Conservation (phyloP, 176 grass and related monocot species). For the Puya raimondii region DNA sequence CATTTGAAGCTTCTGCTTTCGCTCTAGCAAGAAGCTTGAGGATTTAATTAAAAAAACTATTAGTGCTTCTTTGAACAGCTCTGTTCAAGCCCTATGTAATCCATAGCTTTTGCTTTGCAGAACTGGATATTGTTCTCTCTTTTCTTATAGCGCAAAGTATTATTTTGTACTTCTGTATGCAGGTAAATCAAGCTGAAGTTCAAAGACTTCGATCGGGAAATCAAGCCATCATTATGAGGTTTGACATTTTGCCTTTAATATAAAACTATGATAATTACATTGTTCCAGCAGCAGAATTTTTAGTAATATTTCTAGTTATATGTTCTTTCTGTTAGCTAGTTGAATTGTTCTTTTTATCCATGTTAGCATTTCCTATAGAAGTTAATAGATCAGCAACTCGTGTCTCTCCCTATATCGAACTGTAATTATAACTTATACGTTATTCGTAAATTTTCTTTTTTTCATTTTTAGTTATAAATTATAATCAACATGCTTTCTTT, state of each 20-base stretch:
- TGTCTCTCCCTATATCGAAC: too few species aligned
- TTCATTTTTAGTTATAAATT: too few species aligned
- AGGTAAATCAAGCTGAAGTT: conserved; percentile 56
- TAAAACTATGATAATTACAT: conserved; percentile 14
- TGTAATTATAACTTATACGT: too few species aligned
- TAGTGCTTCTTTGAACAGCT: too few species aligned
- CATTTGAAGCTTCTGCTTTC: too few species aligned
- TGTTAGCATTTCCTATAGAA: too few species aligned
- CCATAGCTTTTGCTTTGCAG: neutral
- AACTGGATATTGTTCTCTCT: conserved; percentile 1
- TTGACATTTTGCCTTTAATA: conserved; percentile 20
- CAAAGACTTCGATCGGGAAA: conserved; percentile 39
- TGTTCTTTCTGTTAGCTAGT: neutral
- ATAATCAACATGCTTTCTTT: too few species aligned
- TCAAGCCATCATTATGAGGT: conserved; percentile 57
- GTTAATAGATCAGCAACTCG: too few species aligned
- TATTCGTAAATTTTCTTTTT: too few species aligned
- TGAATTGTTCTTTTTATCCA: too few species aligned
- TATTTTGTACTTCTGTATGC: conserved; percentile 2
- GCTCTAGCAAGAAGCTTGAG: too few species aligned
- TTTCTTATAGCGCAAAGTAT: neutral
- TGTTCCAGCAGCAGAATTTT: conserved; percentile 6
- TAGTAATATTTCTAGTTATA: conserved; percentile 6
- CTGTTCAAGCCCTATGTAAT: neutral
- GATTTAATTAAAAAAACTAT: too few species aligned